A percentile compares a stretch with the other conserved stretches of the same genome.
Evolutionary conservation across 768 basidiomycete species (phyloP).

Genomic region (Cytidiella melzeri): DNA sequence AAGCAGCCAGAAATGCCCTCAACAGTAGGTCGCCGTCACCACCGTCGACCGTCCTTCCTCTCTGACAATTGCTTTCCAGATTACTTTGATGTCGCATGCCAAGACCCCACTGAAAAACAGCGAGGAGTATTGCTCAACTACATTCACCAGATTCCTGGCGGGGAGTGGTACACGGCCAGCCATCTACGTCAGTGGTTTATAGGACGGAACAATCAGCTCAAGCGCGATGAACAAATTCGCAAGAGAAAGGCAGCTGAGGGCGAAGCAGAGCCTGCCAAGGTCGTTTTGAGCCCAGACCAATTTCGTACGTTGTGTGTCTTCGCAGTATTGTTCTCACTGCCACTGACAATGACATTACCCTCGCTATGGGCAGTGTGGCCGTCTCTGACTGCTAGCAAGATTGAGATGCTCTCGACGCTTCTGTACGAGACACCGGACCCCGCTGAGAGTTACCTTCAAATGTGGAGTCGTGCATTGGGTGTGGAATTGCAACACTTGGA

Average conservation of each 20-base stretch:
- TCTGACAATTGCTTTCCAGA: background rate
- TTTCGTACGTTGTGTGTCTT: constrained; percentile 1
- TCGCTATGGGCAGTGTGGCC: constrained; percentile 1
- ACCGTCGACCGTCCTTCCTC: background rate
- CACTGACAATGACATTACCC: background rate
- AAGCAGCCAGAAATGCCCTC: background rate
- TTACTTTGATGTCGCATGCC: background rate
- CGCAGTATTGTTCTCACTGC: background rate
- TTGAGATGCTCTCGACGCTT: background rate
- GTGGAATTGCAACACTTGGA: background rate
- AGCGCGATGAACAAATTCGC: no score
- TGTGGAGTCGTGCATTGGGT: background rate
- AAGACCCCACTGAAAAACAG: background rate
- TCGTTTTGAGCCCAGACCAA: background rate
- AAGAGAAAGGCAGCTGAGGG: background rate
- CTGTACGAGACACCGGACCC: background rate
- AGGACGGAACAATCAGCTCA: no score
- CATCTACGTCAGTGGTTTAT: background rate
- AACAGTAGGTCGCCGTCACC: background rate
- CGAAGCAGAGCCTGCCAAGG: background rate
- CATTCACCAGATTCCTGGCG: constrained; percentile 1
- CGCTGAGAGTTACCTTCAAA: background rate
- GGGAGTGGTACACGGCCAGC: background rate
- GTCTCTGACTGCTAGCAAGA: background rate
- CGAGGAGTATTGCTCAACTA: background rate